Evolutionary conservation across 768 basidiomycete genomes (phyloP), one percentile per base, ranked within the genome.

Genomic region (Mycena maculata): DNA sequence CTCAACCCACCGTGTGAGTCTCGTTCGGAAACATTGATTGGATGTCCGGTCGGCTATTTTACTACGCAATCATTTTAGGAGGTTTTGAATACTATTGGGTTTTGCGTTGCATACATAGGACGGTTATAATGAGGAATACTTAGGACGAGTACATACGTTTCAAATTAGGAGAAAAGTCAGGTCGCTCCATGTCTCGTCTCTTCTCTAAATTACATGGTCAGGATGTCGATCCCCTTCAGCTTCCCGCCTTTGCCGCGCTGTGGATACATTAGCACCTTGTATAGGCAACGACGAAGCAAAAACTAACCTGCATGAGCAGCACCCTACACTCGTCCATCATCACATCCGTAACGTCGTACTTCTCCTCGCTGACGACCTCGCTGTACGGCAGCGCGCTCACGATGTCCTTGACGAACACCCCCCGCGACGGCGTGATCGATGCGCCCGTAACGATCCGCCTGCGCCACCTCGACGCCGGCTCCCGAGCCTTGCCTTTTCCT

Each of bases 281-380:
- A 60, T 59, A 36, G 33, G 58, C 42, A 23, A 54, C 36, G 50
- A 56, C n/a, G 62, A 15, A 61, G 22, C 13, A 42, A 41, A 33
- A 53, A 45, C 62, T 50, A 18, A 86, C 86, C 80, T 84, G 83
- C 45, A 87, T 75, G 54, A 87, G 71, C 62, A 87, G 74, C 54
- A 88, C 67, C 63, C 85, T 73, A 67, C 79, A 81, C 68, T 86
- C 85, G 72, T 87, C 87, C 81, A 87, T 84, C 86, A 87, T 87
- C 55, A 85, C 86, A 73, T 87, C 85, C 54, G 84, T 86, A 45
- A 86, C 82, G 68, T 84, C 80, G 65, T 82, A 85, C 22, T 73
- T 76, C 57, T 86, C 82, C 70, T 82, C 74, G 70, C 84, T 87
- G 31, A 85, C 75, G 23, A 84, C 78, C 74, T 87, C 86, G 48